phyloP scores from a whole-genome alignment of 768 basidiomycete genomes.

The Xerocomellus dryophilus region DNA sequence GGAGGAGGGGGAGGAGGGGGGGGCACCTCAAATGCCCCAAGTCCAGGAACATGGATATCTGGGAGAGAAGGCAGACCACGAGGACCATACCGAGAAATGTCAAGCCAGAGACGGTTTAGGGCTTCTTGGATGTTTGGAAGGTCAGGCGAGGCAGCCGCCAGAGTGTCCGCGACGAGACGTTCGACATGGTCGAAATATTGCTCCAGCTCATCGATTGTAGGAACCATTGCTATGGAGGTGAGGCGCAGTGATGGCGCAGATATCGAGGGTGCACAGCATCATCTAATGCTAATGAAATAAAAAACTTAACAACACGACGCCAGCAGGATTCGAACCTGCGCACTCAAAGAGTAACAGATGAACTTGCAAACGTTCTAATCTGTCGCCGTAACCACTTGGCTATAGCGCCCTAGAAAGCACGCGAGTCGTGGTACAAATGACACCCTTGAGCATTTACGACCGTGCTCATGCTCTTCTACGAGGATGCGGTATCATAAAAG shows the following conservation, averaged over 20 bases:
- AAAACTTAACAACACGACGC: constrained; percentile 38
- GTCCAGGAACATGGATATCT: constrained; percentile 57
- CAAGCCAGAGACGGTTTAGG: constrained; percentile 68
- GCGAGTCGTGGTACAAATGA: fast-evolving
- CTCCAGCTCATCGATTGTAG: constrained; percentile 64
- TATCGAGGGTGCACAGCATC: constrained; percentile 16
- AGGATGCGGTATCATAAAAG: constrained; percentile 5
- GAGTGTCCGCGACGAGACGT: constrained; percentile 54
- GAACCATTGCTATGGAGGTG: constrained; percentile 23
- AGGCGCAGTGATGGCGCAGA: not conserved
- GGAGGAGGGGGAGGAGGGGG: constrained; percentile 57
- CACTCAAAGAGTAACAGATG: constrained; percentile 68
- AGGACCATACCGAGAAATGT: constrained; percentile 79
- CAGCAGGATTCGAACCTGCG: constrained; percentile 70
- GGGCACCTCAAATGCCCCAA: constrained; percentile 72
- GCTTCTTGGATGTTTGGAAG: constrained; percentile 64
- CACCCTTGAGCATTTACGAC: too few relatives aligned
- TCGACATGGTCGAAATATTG: constrained; percentile 67
- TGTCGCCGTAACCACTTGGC: constrained; percentile 80
- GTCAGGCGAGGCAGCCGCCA: constrained; percentile 55
- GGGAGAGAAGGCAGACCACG: constrained; percentile 40
- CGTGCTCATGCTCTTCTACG: not conserved
- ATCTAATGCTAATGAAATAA: not conserved
- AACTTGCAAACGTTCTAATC: constrained; percentile 47
- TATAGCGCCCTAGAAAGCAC: constrained; percentile 50